Conservation (phyloP, 257 asterid genomes). For the Anisodus tanguticus region DNA sequence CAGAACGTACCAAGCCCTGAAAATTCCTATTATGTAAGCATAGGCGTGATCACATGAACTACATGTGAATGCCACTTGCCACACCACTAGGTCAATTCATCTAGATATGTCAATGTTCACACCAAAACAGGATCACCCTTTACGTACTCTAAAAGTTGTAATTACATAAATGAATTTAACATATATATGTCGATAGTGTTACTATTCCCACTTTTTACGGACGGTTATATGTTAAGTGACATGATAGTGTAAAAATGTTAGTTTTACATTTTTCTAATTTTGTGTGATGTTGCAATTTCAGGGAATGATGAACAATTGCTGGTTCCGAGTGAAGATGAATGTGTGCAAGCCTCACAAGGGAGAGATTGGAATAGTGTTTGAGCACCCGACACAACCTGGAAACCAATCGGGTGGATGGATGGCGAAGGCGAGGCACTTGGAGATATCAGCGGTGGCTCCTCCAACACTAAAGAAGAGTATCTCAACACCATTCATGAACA, state of each 20-base stretch:
- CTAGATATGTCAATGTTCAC: background rate
- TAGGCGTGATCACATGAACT: slow-evolving; percentile 26
- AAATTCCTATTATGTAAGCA: background rate
- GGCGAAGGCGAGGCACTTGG: slow-evolving; percentile 80
- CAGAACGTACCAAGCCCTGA: background rate
- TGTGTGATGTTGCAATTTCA: slow-evolving; percentile 31
- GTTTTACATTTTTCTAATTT: background rate
- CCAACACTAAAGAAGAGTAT: slow-evolving; percentile 65
- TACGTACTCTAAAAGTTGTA: background rate
- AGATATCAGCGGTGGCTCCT: slow-evolving; percentile 51
- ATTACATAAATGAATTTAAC: background rate
- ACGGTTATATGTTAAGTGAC: background rate
- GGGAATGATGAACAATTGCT: slow-evolving; percentile 99
- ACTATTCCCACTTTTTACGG: background rate
- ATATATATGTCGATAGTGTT: background rate
- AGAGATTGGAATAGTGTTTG: slow-evolving; percentile 84
- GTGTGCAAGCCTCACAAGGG: slow-evolving; percentile 82
- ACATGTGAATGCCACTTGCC: slow-evolving; percentile 8
- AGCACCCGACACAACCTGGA: slow-evolving; percentile 95
- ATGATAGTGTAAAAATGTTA: background rate
- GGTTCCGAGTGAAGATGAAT: slow-evolving; percentile 84
- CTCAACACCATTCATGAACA: slow-evolving; percentile 90
- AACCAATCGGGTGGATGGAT: slow-evolving; percentile 95
- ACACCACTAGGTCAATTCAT: background rate
- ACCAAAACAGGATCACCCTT: background rate